phyloP scores from a whole-genome alignment of 192 early-diverging fungal species.

The Gaertneriomyces sp. region DNA sequence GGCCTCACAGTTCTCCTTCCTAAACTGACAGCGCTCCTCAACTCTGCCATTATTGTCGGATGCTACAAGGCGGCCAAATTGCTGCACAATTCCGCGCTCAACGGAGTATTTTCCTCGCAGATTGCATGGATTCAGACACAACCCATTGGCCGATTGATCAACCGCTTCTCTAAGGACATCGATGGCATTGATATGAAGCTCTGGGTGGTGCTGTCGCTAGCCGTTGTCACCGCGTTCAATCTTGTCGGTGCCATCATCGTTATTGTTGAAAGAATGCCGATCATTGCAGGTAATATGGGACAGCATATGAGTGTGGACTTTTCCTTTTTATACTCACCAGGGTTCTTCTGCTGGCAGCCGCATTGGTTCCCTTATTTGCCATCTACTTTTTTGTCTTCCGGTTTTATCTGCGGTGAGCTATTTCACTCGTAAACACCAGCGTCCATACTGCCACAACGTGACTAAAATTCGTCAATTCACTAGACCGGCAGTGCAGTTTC shows the following conservation, averaged over 20 bases:
- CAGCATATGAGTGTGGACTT: too few species aligned
- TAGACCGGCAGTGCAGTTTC: slow-evolving; percentile 55
- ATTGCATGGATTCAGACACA: slow-evolving; percentile 60
- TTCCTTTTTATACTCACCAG: too few species aligned
- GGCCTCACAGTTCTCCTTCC: too few species aligned
- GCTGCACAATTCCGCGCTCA: slow-evolving; percentile 43
- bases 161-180: slow-evolving; percentile 54
- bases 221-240: not conserved
- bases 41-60: slow-evolving; percentile 3
- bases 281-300: too few species aligned
- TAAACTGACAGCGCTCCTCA: too few species aligned
- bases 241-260: not conserved
- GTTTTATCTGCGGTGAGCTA: slow-evolving; percentile 59
- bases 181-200: slow-evolving; percentile 51
- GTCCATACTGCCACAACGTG: slow-evolving; percentile 80
- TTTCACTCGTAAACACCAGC: slow-evolving; percentile 68
- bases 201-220: slow-evolving; percentile 30
- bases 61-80: too few species aligned
- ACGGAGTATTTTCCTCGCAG: slow-evolving; percentile 45
- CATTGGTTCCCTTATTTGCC: slow-evolving; percentile 25
- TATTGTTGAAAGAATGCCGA: slow-evolving; percentile 49
- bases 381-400: slow-evolving; percentile 32
- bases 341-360: too few species aligned
- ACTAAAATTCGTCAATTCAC: slow-evolving; percentile 81
- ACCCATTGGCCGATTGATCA: slow-evolving; percentile 63